Base-by-base conservation (phyloP, 768 basidiomycete species). In the Suillus paluster region DNA sequence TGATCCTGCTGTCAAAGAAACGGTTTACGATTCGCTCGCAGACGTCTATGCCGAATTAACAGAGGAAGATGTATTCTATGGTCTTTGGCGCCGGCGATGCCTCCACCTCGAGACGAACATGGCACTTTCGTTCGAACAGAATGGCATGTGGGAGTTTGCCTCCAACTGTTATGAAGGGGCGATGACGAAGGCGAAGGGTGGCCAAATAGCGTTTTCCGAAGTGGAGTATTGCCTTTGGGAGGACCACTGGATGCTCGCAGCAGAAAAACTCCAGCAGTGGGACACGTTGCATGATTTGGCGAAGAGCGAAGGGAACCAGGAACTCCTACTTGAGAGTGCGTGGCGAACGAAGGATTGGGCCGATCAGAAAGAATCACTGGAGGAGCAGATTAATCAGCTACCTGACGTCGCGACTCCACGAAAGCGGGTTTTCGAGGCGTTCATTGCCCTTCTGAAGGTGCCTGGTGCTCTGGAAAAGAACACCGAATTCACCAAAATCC, bases 241-340 rank as follows among this genome's bases (percentile, higher is more conserved):
- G 70, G 97, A 99, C 73, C 97, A 99, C 73, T 99, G 97, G 97
- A 92, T 99, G 62, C 79, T 96, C 9, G 85, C 95, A 1, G 90
- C 95, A 1, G 94, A 97, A 78, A 99, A 99, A 75, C 80, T 99
- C 19, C 97, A 99, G 71, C 92, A 97, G 64, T 99, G 97, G 97
- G 97, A 99, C 62, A 86, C 91, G 23, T 83, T 99, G 5, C 86
- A 92, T 64, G 97, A 99, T 57, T 85, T 99, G 21, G 95, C 94
- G 1, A 88, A 88, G 66, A 86, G 81, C 59, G 97, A 99, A 75
- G 87, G 86, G 30, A 97, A 99, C 69, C 87, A 94, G 61, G 97
- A 99, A 70, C 79, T 99, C 45, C 82, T 94, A 71, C 81, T 99
- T 44, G 97, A 99, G 74, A 92, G 94, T 69, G 95, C 95, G 4